Evolutionary conservation across 1,284 basidiomycete genomes (phyloP), one percentile per base, ranked within the genome.

Genomic region (Fomitopsis pinicola): DNA sequence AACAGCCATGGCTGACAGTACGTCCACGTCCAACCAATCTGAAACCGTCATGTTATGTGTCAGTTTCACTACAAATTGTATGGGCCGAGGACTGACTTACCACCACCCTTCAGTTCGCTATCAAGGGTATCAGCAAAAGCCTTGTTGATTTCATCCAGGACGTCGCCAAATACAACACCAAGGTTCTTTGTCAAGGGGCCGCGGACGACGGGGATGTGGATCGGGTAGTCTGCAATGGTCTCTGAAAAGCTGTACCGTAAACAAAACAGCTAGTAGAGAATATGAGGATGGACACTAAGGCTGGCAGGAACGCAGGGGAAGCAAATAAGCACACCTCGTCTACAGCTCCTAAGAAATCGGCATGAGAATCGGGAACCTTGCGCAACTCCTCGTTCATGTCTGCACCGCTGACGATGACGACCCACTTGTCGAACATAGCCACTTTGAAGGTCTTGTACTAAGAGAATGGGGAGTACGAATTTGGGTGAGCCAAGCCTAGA

Each of bases 301-400:
- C n/a, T n/a, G n/a, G n/a, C 4, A 1, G 52, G 48, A 14, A 12
- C 9, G 19, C 15, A 17, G 1, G 28, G 12, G 36, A 10, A 8
- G 4, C 28, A 48, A n/a, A 70, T 53, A 59, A 78, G 80, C 35
- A 63, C 62, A 4, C 62, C 2, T 63, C 58, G 3, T 58, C 42
- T 17, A 38, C 50, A 1, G 62, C 58, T 2, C 40, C 40, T 6
- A 28, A 7, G 56, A 76, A 73, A 1, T 73, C 74, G 2, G 77
- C 62, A 12, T 69, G 66, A 6, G 76, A 70, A 35, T 77, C 76
- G 1, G 69, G 68, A 0, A 74, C 70, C 42, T 65, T 71, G 12
- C 73, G 69, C 8, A 79, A 60, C 42, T 79, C 77, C 2, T 78
- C 74, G 6, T 76, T 67, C 59, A 75, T 68, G 42, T 74, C 61